Base-by-base conservation (phyloP, 1,139 yeast species). In the Blastobotrys persicus region DNA sequence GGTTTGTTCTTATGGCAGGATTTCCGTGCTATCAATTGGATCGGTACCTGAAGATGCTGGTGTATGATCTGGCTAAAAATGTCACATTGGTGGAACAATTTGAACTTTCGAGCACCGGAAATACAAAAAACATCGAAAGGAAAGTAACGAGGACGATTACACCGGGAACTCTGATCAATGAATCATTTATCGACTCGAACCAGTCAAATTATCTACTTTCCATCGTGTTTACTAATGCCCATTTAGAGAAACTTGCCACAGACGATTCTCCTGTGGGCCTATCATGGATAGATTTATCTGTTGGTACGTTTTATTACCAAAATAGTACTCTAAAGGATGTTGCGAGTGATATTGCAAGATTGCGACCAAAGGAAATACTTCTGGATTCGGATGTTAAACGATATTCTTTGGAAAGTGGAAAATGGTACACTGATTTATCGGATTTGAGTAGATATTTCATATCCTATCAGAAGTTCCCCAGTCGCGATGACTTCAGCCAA, bases 151-250 rank as follows among this genome's bases (percentile, higher is more conserved):
- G 98, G 42, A 81, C 91, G 5, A 80, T 92, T 1, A 83, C 97
- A 0, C 97, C 98, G 0, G 98, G 99, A 1, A 92, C 98, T 0
- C 76, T 92, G 46, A 78, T 91, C 11, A 96, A 88, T 59, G 98
- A 92, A 59, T 80, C 87, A 0, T 85, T 91, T 55, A 72, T 92
- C 58, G 85, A 89, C 60, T 80, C 80, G 53, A 80, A 79, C 55
- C 77, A 78, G 46, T 85, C 86, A 57, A 88, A 89, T 60, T 89
- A 75, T 62, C 70, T 91, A 33, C 72, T 85, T 37, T 78, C 89
- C 2, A 72, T 91, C 11, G 58, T 56, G 23, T 54, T 64, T 19
- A 56, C 62, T 2, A 55, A 56, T 16, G 38, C 52, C 5, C 59
- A 56, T 32, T 13, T 55, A 7, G 55, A 52, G 9, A 32, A 47